Percentiles rank a stretch among this genome's conserved stretches.
Evolutionary conservation across 164 flowering plant genomes (phyloP).

Genomic region (Vitis rotundifolia): DNA sequence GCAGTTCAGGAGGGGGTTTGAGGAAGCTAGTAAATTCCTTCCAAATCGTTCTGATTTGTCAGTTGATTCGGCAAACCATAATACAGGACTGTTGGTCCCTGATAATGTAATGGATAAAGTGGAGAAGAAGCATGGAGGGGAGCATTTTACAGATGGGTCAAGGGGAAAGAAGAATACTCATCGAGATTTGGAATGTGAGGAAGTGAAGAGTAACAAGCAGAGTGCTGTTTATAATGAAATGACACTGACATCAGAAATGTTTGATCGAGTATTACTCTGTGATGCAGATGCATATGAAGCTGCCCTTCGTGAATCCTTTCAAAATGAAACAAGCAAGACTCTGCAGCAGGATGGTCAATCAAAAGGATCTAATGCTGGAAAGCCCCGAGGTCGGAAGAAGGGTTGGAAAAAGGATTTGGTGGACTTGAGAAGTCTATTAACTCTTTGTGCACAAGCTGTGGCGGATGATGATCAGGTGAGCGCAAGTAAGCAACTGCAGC

Average conservation of each 20-base stretch:
- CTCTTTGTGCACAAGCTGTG: constrained; percentile 49
- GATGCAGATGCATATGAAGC: constrained; percentile 28
- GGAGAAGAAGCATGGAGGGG: constrained; percentile 8
- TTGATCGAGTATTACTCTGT: constrained; percentile 39
- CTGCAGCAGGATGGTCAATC: constrained; percentile 15
- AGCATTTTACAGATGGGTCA: not conserved
- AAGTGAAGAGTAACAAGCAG: constrained; percentile 45
- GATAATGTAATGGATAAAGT: not conserved
- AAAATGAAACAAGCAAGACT: constrained; percentile 12
- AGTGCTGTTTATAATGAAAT: constrained; percentile 30
- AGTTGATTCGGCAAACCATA: not conserved
- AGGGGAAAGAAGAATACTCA: constrained; percentile 38
- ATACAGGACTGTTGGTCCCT: not conserved
- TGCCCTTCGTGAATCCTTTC: constrained; percentile 18
- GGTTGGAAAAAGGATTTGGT: constrained; percentile 28
- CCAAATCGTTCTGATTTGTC: not conserved
- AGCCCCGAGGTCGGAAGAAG: constrained; percentile 29
- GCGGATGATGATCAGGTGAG: constrained; percentile 27
- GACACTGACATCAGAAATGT: constrained; percentile 33
- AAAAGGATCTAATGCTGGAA: constrained; percentile 18
- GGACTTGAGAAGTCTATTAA: constrained; percentile 42
- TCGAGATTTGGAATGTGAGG: constrained; percentile 17
- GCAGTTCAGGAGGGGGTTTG: constrained; percentile 12
- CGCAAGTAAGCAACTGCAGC: constrained; percentile 34
- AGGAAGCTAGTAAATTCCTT: not conserved